Conservation (phyloP, 129 eudicot species). For the Centaurea solstitialis region DNA sequence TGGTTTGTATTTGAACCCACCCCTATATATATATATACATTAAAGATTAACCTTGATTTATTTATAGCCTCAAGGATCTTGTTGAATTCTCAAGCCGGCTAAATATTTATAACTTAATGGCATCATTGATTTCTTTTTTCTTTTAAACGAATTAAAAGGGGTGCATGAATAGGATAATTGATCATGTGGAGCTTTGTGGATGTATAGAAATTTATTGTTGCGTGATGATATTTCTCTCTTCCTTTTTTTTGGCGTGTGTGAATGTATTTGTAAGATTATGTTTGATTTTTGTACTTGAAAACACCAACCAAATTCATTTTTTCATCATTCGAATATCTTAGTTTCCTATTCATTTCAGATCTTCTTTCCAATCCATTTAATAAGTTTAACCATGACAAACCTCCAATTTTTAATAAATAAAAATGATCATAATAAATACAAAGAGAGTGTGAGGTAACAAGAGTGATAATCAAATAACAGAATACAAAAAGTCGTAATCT, state of each 20-base stretch:
- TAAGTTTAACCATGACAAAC: neutral
- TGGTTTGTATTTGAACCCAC: too few relatives aligned
- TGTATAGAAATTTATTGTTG: conserved; percentile 4
- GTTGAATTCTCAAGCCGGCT: neutral
- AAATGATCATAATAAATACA: neutral
- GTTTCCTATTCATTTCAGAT: neutral
- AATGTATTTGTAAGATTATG: conserved; percentile 18
- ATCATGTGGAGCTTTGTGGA: neutral
- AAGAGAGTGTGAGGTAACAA: too few relatives aligned
- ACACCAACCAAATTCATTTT: conserved; percentile 3
- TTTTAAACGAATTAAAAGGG: neutral
- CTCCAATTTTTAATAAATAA: neutral
- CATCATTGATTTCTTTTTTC: neutral
- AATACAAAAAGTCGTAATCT: too few relatives aligned
- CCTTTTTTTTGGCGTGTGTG: conserved; percentile 18
- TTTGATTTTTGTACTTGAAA: conserved; percentile 25
- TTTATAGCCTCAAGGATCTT: neutral
- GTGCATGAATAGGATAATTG: neutral
- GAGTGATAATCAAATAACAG: too few relatives aligned
- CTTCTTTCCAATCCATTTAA: neutral
- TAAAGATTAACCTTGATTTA: too few relatives aligned
- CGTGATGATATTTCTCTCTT: conserved; percentile 18
- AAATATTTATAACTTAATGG: too few relatives aligned
- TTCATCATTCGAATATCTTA: neutral
- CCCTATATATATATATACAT: too few relatives aligned